A percentile compares a stretch with the other conserved stretches of the same genome.
Evolutionary conservation across 345 rosid genomes (phyloP).

Genomic region (Camelina laxa): DNA sequence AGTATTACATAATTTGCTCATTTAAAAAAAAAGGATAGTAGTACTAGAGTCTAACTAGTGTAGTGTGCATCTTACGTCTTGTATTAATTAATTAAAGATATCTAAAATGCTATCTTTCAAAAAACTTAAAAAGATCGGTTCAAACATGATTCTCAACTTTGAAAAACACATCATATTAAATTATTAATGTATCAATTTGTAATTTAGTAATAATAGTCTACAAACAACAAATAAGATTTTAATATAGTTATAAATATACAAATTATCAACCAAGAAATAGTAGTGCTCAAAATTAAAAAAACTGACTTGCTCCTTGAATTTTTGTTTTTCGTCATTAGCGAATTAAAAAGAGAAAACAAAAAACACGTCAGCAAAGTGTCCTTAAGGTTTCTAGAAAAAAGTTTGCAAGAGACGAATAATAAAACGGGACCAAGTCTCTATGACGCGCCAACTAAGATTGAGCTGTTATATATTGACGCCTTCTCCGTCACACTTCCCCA

Average conservation of each 20-base stretch:
- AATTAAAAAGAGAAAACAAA: not conserved
- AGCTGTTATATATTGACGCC: slow-evolving; percentile 40
- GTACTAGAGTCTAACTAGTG: not conserved
- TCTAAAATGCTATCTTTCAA: slow-evolving; percentile 2
- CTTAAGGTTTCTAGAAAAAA: slow-evolving; percentile 6
- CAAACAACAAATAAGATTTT: no score
- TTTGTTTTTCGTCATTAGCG: not conserved
- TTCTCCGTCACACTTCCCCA: slow-evolving; percentile 40
- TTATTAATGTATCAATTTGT: not conserved
- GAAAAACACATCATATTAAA: slow-evolving; percentile 8
- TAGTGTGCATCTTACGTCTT: slow-evolving; percentile 26
- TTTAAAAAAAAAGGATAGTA: not conserved
- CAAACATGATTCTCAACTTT: slow-evolving; percentile 27
- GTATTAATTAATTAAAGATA: not conserved
- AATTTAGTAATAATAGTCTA: slow-evolving; percentile 1
- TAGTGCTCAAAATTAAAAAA: not conserved
- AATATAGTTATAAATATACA: no score
- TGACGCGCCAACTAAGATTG: slow-evolving; percentile 38
- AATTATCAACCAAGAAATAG: not conserved
- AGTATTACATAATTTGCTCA: not conserved
- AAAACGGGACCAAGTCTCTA: slow-evolving; percentile 30
- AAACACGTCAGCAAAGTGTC: not conserved
- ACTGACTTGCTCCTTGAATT: not conserved
- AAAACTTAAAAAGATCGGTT: slow-evolving; percentile 14
- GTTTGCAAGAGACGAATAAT: not conserved